phyloP scores from a whole-genome alignment of 495 filamentous ascomycete species.

The Aspergillus ostianus region DNA sequence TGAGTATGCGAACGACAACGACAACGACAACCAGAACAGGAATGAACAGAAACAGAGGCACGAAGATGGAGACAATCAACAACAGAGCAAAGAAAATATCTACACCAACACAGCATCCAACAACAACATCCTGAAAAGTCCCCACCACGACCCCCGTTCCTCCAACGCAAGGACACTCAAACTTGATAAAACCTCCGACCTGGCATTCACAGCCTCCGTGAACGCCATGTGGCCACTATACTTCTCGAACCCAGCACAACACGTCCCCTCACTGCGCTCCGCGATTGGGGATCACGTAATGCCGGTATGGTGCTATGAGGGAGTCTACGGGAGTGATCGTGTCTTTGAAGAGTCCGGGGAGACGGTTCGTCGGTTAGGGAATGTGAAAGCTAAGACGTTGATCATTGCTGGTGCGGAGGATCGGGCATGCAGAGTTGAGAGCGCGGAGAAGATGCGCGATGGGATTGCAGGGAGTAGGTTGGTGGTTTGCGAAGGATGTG shows the following conservation, averaged over 20 bases:
- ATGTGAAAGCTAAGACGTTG: slow-evolving; percentile 20
- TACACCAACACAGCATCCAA: no score
- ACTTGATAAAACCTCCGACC: slow-evolving; percentile 4
- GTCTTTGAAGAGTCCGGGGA: slow-evolving; percentile 3
- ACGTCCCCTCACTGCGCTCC: slow-evolving; percentile 6
- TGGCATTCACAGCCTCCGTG: slow-evolving; percentile 12
- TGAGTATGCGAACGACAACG: no score
- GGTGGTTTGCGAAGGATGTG: slow-evolving; percentile 20
- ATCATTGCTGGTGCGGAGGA: slow-evolving; percentile 20
- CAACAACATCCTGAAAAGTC: background rate
- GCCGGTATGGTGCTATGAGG: slow-evolving; percentile 13
- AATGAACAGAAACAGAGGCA: slow-evolving; percentile 1
- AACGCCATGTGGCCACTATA: slow-evolving; percentile 20
- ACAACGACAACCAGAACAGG: background rate
- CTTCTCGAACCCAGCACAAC: slow-evolving; percentile 16
- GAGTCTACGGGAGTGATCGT: slow-evolving; percentile 16
- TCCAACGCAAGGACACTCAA: background rate
- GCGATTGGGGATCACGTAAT: slow-evolving; percentile 13
- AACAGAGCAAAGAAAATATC: background rate
- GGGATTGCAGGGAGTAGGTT: slow-evolving; percentile 10
- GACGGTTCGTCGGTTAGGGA: slow-evolving; percentile 15
- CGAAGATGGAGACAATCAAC: background rate
- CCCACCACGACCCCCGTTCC: slow-evolving; percentile 10
- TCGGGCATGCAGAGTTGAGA: slow-evolving; percentile 18
- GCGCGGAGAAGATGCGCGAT: slow-evolving; percentile 11